Evolutionary conservation across 257 asterid genomes (phyloP).

Genomic region (Solanum appendiculatum): DNA sequence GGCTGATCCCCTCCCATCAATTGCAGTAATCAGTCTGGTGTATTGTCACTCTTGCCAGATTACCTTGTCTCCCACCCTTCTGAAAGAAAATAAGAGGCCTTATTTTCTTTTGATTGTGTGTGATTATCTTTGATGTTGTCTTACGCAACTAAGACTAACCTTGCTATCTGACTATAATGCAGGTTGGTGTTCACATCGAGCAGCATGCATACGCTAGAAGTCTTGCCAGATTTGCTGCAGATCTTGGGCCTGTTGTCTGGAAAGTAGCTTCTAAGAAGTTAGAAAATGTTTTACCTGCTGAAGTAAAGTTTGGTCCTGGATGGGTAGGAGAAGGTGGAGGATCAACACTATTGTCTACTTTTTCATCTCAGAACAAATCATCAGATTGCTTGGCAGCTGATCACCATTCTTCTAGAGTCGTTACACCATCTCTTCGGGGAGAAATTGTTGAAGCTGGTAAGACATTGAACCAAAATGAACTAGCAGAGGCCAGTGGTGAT

Average conservation of each 20-base stretch:
- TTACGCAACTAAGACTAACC: neutral
- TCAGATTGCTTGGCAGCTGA: slow-evolving; percentile 18
- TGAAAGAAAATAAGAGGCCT: neutral
- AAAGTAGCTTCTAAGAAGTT: slow-evolving; percentile 62
- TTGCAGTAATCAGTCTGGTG: neutral
- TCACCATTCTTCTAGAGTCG: slow-evolving; percentile 22
- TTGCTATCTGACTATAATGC: slow-evolving; percentile 11
- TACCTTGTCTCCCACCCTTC: neutral
- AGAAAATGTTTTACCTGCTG: slow-evolving; percentile 46
- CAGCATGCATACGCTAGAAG: slow-evolving; percentile 77
- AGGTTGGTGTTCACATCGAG: slow-evolving; percentile 78
- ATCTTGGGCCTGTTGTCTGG: slow-evolving; percentile 90
- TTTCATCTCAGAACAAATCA: slow-evolving; percentile 30
- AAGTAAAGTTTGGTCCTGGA: slow-evolving; percentile 74
- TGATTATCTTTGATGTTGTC: neutral
- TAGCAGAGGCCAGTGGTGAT: slow-evolving; percentile 15
- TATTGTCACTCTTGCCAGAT: neutral
- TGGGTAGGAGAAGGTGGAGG: slow-evolving; percentile 75
- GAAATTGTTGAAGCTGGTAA: slow-evolving; percentile 45
- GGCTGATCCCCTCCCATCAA: neutral
- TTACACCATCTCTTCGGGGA: slow-evolving; percentile 25
- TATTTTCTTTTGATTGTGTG: neutral
- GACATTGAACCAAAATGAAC: slow-evolving; percentile 46
- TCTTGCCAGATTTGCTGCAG: slow-evolving; percentile 69
- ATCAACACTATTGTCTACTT: slow-evolving; percentile 12